These are phyloP conservation scores for Trichoderma atroviride DNA, from an alignment of 2,329 filamentous ascomycete species.

Conservation along the genomic window DNA sequence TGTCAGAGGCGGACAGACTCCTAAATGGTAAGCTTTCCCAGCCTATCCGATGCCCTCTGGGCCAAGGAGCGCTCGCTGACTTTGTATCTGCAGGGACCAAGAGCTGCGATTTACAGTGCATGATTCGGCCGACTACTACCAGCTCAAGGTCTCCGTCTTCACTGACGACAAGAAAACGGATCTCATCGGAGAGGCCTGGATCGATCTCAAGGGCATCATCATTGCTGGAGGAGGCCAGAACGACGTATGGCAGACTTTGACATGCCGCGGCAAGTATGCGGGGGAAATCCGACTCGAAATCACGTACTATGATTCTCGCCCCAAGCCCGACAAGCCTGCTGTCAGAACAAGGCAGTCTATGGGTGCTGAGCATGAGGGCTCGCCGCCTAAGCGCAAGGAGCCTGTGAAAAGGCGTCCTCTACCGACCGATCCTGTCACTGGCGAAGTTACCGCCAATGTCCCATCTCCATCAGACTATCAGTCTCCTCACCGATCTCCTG, in stretches of 20 bases:
- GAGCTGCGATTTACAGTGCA: conserved; percentile 95
- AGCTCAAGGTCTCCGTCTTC: conserved; percentile 93
- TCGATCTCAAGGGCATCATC: conserved; percentile 80
- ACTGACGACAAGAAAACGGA: conserved; percentile 99
- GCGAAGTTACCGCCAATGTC: conserved; percentile 47
- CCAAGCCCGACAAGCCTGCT: conserved; percentile 72
- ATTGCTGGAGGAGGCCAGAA: conserved; percentile 87
- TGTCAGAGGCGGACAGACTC: conserved; percentile 90
- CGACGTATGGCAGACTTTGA: conserved; percentile 88
- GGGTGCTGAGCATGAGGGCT: conserved; percentile 41
- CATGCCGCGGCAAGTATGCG: conserved; percentile 90
- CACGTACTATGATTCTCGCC: conserved; percentile 90
- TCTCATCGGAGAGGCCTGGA: conserved; percentile 90
- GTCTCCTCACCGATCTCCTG: conserved; percentile 52
- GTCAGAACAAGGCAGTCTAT: conserved; percentile 55
- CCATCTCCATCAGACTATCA: conserved; percentile 43
- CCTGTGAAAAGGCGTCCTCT: conserved; percentile 82
- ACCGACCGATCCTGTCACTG: conserved; percentile 73
- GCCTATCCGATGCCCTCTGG: background rate
- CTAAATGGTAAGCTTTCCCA: conserved; percentile 70
- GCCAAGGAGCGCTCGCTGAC: background rate
- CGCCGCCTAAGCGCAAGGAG: conserved; percentile 52
- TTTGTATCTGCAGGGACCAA: conserved; percentile 72
- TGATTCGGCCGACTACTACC: conserved; percentile 94
- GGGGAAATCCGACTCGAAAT: conserved; percentile 93